A percentile compares a stretch with the other conserved stretches of the same genome.
Evolutionary conservation across 257 asterid species (phyloP).

Genomic region (Gentiana dahurica): DNA sequence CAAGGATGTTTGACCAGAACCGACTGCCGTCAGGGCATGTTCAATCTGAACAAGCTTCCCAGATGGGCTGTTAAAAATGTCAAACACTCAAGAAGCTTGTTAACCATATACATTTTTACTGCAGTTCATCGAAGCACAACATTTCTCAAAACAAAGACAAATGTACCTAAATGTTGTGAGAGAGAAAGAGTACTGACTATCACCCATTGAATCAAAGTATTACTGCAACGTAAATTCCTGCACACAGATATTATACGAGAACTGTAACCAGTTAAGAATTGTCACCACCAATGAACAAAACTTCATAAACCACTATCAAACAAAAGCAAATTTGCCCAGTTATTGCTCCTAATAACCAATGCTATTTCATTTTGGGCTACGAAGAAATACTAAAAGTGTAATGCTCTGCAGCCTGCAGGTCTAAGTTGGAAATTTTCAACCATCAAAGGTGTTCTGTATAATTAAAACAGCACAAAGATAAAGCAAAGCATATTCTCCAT

Average conservation of each 20-base stretch:
- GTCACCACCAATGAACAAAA: too few relatives aligned
- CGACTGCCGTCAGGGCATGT: slow-evolving; percentile 97
- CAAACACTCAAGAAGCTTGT: neutral
- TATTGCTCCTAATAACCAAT: too few relatives aligned
- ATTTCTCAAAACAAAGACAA: neutral
- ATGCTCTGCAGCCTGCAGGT: too few relatives aligned
- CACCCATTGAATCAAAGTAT: slow-evolving; percentile 50
- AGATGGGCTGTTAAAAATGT: slow-evolving; percentile 54
- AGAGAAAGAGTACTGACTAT: slow-evolving; percentile 97
- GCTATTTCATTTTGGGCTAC: too few relatives aligned
- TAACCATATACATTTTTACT: neutral
- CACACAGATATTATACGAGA: neutral
- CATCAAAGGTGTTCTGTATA: too few relatives aligned
- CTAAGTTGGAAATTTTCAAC: too few relatives aligned
- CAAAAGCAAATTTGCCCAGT: too few relatives aligned
- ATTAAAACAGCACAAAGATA: too few relatives aligned
- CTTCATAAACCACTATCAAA: too few relatives aligned
- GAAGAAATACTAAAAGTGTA: too few relatives aligned
- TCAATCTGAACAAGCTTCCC: slow-evolving; percentile 99
- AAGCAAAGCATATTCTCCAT: too few relatives aligned
- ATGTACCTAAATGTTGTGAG: slow-evolving; percentile 95
- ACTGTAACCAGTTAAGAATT: too few relatives aligned
- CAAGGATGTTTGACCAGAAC: slow-evolving; percentile 96
- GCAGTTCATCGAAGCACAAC: neutral
- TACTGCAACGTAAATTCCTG: slow-evolving; percentile 5